Base-by-base conservation (phyloP, 2,329 filamentous ascomycete species). In the Ascomycota sp. region DNA sequence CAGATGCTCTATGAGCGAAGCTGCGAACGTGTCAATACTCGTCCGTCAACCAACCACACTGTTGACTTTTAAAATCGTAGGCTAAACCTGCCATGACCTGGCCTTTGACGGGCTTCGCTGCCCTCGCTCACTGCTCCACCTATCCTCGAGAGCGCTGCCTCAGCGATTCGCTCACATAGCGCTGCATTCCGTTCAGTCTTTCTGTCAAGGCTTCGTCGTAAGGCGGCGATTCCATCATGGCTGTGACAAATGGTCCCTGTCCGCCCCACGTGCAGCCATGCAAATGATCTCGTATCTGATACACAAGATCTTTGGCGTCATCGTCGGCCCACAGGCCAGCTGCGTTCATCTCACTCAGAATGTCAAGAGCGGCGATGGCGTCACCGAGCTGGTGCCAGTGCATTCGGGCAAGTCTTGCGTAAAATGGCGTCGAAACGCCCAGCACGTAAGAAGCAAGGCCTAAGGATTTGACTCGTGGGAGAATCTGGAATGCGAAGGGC, bases 401-500 rank as follows among this genome's bases (percentile, higher is more conserved):
- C 15, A 74, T 61, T 10, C 57, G 49, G 17, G 80, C 57, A 22
- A 82, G 59, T 29, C 68, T 59, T 43, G 76, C 73, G 55, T 79
- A 85, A 25, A 85, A 66, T 0, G 63, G 55, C 0, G 75, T 76
- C 12, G 71, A 72, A 5, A 69, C 73, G 28, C 76, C 78, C 1
- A 86, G 61, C 6, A 80, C 70, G 42, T 75, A 80, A 0, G 75
- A 75, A 1, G 68, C 64, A 2, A 76, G 61, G 2, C 78, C 77
- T 1, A 80, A 57, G 27, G 63, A 57, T 43, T 77, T 78, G 40
- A 83, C 55, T 7, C 65, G 63, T 0, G 77, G 75, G 1, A 85
- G 56, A 19, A 83, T 50, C 27, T 61, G 59, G 27, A 77, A 59
- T 0, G 61, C 57, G 1, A 77, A 56, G 0, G 62, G 56, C 1